Percentiles rank a stretch among this genome's conserved stretches.
These are phyloP conservation scores for Neobulgaria alba DNA, from an alignment of 2,329 filamentous ascomycete genomes.

Conservation along the genomic window DNA sequence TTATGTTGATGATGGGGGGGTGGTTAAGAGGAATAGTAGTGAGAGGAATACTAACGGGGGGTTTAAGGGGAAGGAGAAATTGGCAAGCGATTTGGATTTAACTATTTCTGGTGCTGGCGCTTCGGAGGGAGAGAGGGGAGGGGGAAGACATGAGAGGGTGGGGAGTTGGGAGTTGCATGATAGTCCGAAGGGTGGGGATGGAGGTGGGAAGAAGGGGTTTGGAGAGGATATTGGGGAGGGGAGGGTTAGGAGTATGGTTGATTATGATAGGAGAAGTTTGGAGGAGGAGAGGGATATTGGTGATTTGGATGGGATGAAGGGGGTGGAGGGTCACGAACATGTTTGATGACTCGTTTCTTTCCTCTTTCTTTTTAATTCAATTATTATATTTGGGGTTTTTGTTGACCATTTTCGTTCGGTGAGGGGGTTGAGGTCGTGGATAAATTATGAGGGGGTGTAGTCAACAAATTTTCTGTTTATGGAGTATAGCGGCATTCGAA, in stretches of 20 bases:
- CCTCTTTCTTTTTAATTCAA: too few relatives aligned
- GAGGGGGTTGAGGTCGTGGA: too few relatives aligned
- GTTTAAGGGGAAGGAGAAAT: slow-evolving; percentile 27
- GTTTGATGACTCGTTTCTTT: too few relatives aligned
- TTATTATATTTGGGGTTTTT: too few relatives aligned
- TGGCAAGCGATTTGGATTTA: slow-evolving; percentile 26
- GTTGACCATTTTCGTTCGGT: too few relatives aligned
- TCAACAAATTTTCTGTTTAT: too few relatives aligned
- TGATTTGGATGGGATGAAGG: background rate
- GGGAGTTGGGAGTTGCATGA: slow-evolving; percentile 29
- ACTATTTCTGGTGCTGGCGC: slow-evolving; percentile 14
- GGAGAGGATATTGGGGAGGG: slow-evolving; percentile 6
- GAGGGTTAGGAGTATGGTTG: slow-evolving; percentile 14
- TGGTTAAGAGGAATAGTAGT: slow-evolving; percentile 10
- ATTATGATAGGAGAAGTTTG: slow-evolving; percentile 21
- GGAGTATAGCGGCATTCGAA: too few relatives aligned
- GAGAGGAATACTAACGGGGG: slow-evolving; percentile 1
- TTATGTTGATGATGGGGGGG: slow-evolving; percentile 6
- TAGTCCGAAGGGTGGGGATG: slow-evolving; percentile 2
- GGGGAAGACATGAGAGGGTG: slow-evolving; percentile 24
- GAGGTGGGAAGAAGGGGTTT: slow-evolving; percentile 6
- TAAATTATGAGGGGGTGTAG: too few relatives aligned
- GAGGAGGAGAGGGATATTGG: slow-evolving; percentile 11
- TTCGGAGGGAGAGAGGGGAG: slow-evolving; percentile 9
- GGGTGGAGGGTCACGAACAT: too few relatives aligned